Evolutionary conservation across 2,329 filamentous ascomycete species (phyloP), one percentile per base, ranked within the genome.

Genomic region (Paracoccidioides lutzii): DNA sequence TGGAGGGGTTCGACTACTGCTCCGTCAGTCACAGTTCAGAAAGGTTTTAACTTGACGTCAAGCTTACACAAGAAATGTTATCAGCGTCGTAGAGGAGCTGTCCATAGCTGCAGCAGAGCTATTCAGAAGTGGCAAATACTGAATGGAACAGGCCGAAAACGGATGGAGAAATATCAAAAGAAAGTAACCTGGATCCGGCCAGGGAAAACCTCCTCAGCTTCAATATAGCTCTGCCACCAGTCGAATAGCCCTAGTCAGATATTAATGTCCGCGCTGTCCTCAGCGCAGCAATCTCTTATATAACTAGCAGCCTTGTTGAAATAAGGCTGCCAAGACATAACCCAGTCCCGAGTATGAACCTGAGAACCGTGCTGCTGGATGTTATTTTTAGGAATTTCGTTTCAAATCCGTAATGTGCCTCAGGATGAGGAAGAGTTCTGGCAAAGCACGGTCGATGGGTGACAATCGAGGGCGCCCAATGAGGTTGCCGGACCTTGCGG

Each of bases 1-100:
- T 38, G 72, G 68, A 51, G 68, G 67, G 58, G 72, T 72, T 45
- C 64, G 64, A 57, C 66, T 69, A 58, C 37, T 42, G 30, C 40
- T 53, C 41, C 9, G 43, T 53, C 30, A 44, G 41, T 28, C 5
- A 28, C 3, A n/a, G 5, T 35, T 28, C 9, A 33, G 38, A 3
- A 5, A 15, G 6, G 32, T 10, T 5, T 15, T 10, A 32, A 53
- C 10, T 42, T 32, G 8, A n/a, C 28, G 41, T 28, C 41, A 52
- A 40, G 61, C 64, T 58, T 58, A 67, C 64, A 68, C 61, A 49
- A 67, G 61, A 54, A 68, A 68, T 28, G 66, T 68, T 50, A 66
- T 62, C 49, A 68, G 60, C n/a, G 59, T 60, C 7, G 59, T 60
- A 22, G 65, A 52, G 41, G 52, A 53, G 14, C 4, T 28, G 30